Evolutionary conservation across 257 asterid genomes (phyloP).

Genomic region (Lycium barbarum): DNA sequence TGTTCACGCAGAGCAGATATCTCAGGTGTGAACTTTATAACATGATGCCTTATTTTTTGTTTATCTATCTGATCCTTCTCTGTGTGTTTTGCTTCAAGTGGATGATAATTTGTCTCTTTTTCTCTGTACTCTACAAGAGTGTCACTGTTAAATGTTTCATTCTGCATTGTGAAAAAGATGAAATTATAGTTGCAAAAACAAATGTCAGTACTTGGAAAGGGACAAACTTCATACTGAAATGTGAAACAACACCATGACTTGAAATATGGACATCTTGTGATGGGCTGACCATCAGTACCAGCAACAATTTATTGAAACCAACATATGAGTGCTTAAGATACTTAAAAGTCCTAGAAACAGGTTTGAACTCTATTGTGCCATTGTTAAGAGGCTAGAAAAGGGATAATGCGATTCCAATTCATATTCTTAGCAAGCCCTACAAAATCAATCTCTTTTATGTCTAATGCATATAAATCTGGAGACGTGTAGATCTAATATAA

Average conservation of each 20-base stretch:
- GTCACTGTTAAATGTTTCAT: neutral
- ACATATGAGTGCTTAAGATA: neutral
- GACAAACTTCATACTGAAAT: neutral
- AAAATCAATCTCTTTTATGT: neutral
- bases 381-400: neutral
- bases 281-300: neutral
- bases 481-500: neutral
- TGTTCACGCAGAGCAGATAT: conserved; percentile 83
- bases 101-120: neutral
- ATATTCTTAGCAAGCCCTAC: conserved; percentile 13
- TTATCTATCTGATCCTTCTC: neutral
- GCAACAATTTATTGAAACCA: neutral
- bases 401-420: neutral
- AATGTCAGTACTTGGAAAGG: neutral
- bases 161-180: neutral
- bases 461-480: neutral
- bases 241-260: neutral
- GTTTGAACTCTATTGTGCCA: neutral
- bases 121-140: neutral
- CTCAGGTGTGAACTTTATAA: conserved; percentile 64
- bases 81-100: neutral
- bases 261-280: neutral
- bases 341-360: neutral
- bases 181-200: neutral
- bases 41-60: neutral